Conservation (phyloP, 2,329 filamentous ascomycete species). For the Cladorrhinum sp. region DNA sequence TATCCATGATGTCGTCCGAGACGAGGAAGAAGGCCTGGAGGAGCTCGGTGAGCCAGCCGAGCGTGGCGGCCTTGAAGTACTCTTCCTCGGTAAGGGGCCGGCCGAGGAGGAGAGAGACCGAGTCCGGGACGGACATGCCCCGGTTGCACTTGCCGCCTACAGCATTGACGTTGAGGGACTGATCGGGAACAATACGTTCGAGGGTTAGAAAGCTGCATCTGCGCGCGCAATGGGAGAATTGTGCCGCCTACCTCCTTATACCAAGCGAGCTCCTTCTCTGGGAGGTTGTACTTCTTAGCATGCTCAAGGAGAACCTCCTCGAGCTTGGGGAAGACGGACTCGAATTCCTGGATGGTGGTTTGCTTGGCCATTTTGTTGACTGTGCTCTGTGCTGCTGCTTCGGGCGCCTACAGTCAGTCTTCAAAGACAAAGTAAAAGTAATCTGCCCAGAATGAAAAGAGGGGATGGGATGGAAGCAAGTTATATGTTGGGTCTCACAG, state of each 20-base stretch:
- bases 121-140: slow-evolving; percentile 96
- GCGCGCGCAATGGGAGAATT: slow-evolving; percentile 19
- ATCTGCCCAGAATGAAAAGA: too few relatives aligned
- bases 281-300: slow-evolving; percentile 78
- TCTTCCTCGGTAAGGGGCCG: slow-evolving; percentile 72
- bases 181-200: slow-evolving; percentile 12
- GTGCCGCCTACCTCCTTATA: slow-evolving; percentile 66
- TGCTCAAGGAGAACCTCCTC: slow-evolving; percentile 77
- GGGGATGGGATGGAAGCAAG: not conserved
- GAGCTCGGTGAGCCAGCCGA: slow-evolving; percentile 97
- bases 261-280: slow-evolving; percentile 78
- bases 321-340: slow-evolving; percentile 83
- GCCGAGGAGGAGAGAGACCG: slow-evolving; percentile 72
- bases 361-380: slow-evolving; percentile 62
- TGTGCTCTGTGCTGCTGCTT: not conserved
- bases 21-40: slow-evolving; percentile 99
- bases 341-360: slow-evolving; percentile 80
- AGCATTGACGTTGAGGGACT: slow-evolving; percentile 83
- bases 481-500: not conserved
- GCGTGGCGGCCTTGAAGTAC: slow-evolving; percentile 81
- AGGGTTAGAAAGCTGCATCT: slow-evolving; percentile 4
- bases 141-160: slow-evolving; percentile 97
- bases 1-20: slow-evolving; percentile 98
- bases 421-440: too few relatives aligned
- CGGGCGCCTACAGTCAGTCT: not conserved